A percentile compares a stretch with the other conserved stretches of the same genome.
Evolutionary conservation across 257 asterid species (phyloP).

Genomic region (Solanum lignicaule): DNA sequence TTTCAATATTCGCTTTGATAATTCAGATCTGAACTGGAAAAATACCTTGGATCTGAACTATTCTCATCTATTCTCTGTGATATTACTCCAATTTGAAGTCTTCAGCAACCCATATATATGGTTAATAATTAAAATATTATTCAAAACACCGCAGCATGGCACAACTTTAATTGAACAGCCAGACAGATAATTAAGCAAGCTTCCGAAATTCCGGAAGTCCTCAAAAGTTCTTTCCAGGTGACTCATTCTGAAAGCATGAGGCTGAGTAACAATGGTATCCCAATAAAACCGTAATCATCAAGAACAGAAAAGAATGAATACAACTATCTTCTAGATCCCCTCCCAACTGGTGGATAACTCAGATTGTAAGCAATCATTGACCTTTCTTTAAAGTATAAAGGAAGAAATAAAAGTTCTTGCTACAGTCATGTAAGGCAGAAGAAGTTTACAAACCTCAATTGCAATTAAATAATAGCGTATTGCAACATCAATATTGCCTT

Average conservation of each 20-base stretch:
- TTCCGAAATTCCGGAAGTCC: neutral
- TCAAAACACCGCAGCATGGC: neutral
- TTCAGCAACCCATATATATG: neutral
- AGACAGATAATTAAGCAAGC: neutral
- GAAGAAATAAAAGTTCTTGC: neutral
- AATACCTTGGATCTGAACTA: neutral
- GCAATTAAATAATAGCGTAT: constrained; percentile 91
- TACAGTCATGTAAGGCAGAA: neutral
- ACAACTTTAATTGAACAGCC: neutral
- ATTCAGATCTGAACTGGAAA: neutral
- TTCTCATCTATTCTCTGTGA: neutral
- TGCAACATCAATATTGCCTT: constrained; percentile 90
- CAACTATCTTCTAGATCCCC: neutral
- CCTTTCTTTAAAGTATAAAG: neutral
- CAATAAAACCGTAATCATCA: neutral
- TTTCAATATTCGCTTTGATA: neutral
- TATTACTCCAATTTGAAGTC: neutral
- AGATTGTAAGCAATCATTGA: neutral
- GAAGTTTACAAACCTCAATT: constrained; percentile 66
- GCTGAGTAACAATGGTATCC: neutral
- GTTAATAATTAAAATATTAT: neutral
- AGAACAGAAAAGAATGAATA: neutral
- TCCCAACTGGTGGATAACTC: neutral
- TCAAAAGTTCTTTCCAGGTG: neutral
- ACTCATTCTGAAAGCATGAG: neutral